Percentiles rank a stretch among this genome's conserved stretches.
phyloP scores from a whole-genome alignment of 306 rosid genomes.

The Cicer cuneatum region DNA sequence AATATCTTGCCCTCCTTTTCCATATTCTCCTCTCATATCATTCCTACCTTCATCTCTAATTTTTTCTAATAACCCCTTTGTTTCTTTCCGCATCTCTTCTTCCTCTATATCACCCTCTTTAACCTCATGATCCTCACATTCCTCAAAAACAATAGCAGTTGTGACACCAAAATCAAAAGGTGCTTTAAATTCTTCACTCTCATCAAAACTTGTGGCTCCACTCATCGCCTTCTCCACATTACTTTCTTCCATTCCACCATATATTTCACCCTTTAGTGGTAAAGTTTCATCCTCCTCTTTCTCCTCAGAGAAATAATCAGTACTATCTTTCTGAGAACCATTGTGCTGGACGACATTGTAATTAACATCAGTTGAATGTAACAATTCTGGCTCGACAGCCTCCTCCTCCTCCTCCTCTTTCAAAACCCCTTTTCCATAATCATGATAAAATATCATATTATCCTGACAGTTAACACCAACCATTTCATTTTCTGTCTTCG shows the following conservation, averaged over 20 bases:
- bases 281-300: slow-evolving; percentile 26
- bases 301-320: slow-evolving; percentile 2
- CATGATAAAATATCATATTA: background rate
- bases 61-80: slow-evolving; percentile 52
- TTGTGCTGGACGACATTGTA: background rate
- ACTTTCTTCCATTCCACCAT: slow-evolving; percentile 38
- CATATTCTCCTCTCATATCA: slow-evolving; percentile 35
- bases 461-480: slow-evolving; percentile 34
- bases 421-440: background rate
- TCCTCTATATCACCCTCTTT: slow-evolving; percentile 47
- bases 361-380: background rate
- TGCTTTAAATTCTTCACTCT: slow-evolving; percentile 27
- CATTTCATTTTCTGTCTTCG: slow-evolving; percentile 33
- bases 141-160: slow-evolving; percentile 42
- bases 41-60: slow-evolving; percentile 59
- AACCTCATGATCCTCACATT: slow-evolving; percentile 33
- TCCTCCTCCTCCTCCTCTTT: background rate
- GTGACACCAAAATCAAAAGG: slow-evolving; percentile 43
- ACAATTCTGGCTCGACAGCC: background rate
- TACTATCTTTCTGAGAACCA: slow-evolving; percentile 24
- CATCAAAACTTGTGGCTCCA: slow-evolving; percentile 32
- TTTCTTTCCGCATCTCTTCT: slow-evolving; percentile 54
- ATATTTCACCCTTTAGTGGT: background rate
- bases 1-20: slow-evolving; percentile 11
- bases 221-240: slow-evolving; percentile 23